Evolutionary conservation across 495 filamentous ascomycete genomes (phyloP), one percentile per base, ranked within the genome.

Genomic region (Penicillium cosmopolitanum): DNA sequence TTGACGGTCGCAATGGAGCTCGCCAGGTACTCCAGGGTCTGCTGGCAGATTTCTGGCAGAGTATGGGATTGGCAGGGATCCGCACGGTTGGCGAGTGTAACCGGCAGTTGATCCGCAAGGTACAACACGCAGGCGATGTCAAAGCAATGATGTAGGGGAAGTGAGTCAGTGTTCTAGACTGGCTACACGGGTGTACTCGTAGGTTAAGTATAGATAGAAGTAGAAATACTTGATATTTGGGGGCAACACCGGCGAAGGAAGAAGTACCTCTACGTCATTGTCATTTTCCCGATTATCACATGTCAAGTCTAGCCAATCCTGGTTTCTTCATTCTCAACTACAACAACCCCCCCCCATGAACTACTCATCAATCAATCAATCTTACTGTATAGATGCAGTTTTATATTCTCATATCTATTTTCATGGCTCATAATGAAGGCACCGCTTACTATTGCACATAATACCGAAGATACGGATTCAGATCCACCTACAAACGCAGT

Each of bases 11-110:
- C 56, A 70, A 79, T 42, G 86, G 87, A 5, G 87, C 82, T 3
- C 80, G 80, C 57, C 76, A 84, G 53, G 83, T 88, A 3, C 58
- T 88, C 31, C 77, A 79, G 47, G 79, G 82, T 5, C 65, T 87
- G 15, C 67, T 87, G 43, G 84, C 85, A 12, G 85, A 88, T 66
- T 65, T 87, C 11, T 85, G 85, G 72, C 81, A 84, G 65, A 82
- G 75, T 15, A 84, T 87, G 84, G 77, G 80, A 1, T 67, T 87
- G 48, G 69, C 79, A 2, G 85, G 85, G 1, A 85, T 85, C 46
- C 67, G 74, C 40, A 81, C 67, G 4, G 75, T 87, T 40, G 72
- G 68, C 1, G 85, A 82, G 42, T 82, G 85, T 57, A 76, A 83
- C 50, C 72, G 72, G 35, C 71, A 66, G 19, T 78, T 81, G 69